Percentiles rank a stretch among this genome's conserved stretches.
phyloP scores from a whole-genome alignment of 1,284 basidiomycete genomes.

The Rhodotorula glutinis region DNA sequence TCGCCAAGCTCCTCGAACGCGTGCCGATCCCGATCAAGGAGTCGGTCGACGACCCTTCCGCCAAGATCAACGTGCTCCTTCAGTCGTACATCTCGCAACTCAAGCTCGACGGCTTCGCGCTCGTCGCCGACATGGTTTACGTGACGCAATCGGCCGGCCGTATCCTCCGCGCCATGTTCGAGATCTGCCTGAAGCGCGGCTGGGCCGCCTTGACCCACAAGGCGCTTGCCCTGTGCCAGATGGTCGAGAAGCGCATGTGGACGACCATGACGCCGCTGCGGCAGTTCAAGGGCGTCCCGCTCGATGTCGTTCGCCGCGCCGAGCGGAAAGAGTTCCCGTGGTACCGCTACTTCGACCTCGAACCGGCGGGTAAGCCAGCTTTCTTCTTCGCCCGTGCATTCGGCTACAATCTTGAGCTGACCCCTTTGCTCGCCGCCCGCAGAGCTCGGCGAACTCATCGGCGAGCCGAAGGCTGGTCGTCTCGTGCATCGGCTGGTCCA shows the following conservation, averaged over 20 bases:
- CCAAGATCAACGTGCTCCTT: slow-evolving; percentile 95
- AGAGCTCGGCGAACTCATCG: slow-evolving; percentile 91
- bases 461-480: slow-evolving; percentile 79
- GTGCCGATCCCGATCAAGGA: slow-evolving; percentile 99
- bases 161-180: slow-evolving; percentile 94
- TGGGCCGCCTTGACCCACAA: slow-evolving; percentile 92
- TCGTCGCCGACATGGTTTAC: slow-evolving; percentile 89
- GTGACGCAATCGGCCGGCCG: slow-evolving; percentile 56
- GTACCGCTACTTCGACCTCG: slow-evolving; percentile 91
- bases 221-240: slow-evolving; percentile 92
- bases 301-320: slow-evolving; percentile 83
- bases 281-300: slow-evolving; percentile 86
- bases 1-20: slow-evolving; percentile 87
- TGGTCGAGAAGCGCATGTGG: slow-evolving; percentile 76
- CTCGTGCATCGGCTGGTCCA: slow-evolving; percentile 93
- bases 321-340: slow-evolving; percentile 99
- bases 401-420: background rate
- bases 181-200: slow-evolving; percentile 97
- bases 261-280: slow-evolving; percentile 94
- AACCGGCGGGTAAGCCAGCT: slow-evolving; percentile 46
- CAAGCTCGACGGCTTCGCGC: slow-evolving; percentile 90
- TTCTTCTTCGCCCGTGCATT: slow-evolving; percentile 25
- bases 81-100: slow-evolving; percentile 95
- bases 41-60: slow-evolving; percentile 88
- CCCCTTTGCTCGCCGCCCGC: slow-evolving; percentile 3